Percentiles rank a stretch among this genome's conserved stretches.
These are phyloP conservation scores for Blastobotrys malaysiensis DNA, from an alignment of 1,139 yeast genomes.

Conservation along the genomic window DNA sequence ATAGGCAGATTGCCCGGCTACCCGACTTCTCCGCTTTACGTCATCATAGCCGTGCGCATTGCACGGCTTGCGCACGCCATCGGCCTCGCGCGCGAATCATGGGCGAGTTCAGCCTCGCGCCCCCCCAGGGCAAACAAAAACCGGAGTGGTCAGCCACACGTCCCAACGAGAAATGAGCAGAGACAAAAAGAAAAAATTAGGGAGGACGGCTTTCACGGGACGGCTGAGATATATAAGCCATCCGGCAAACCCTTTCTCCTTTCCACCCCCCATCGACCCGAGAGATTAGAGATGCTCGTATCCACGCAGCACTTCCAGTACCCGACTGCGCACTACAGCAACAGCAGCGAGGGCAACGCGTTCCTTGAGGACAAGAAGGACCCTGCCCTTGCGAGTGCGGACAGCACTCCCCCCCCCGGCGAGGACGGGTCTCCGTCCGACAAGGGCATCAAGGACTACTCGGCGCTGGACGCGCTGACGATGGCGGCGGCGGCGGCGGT, in stretches of 20 bases:
- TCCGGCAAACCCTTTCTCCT: not conserved
- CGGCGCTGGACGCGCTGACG: slow-evolving; percentile 11
- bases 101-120: not conserved
- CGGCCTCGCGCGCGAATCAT: not conserved
- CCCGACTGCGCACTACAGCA: not conserved
- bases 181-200: not conserved
- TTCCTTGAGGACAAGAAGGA: not conserved
- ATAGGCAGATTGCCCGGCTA: not conserved
- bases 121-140: not conserved
- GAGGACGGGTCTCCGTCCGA: not conserved
- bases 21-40: not conserved
- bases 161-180: not conserved
- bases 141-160: not conserved
- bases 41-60: not conserved
- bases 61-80: not conserved
- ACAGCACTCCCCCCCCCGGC: not conserved
- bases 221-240: not conserved
- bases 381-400: not conserved
- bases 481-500: slow-evolving; percentile 12
- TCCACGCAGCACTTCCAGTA: not conserved
- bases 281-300: not conserved
- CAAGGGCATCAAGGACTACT: slow-evolving; percentile 4
- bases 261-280: not conserved
- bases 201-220: not conserved
- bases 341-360: not conserved